Conservation (phyloP, 192 early-diverging fungal species). For the Thamnidium elegans region DNA sequence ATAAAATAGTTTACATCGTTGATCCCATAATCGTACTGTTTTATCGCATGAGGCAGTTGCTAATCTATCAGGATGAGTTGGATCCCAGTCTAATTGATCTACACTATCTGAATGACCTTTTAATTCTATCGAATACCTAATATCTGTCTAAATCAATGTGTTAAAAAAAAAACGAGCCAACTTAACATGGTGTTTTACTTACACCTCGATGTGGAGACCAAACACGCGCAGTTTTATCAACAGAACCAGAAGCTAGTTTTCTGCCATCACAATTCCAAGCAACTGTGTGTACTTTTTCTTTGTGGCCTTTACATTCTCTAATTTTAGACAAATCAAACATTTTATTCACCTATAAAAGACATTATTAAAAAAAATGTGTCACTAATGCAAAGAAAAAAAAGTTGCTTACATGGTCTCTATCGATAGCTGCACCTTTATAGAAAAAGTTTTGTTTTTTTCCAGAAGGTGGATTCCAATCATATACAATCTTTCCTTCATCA, state of each 20-base stretch:
- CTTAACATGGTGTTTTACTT: constrained; percentile 3
- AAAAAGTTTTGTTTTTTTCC: constrained; percentile 17
- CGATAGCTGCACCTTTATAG: constrained; percentile 17
- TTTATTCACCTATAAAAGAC: constrained; percentile 35
- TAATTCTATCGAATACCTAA: constrained; percentile 58
- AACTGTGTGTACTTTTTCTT: constrained; percentile 64
- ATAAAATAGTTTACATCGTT: constrained; percentile 47
- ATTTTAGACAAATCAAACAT: constrained; percentile 41
- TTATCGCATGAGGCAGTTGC: constrained; percentile 77
- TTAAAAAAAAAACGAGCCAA: neutral
- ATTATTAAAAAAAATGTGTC: neutral
- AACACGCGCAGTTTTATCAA: constrained; percentile 70
- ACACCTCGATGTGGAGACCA: constrained; percentile 63
- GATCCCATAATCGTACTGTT: constrained; percentile 80
- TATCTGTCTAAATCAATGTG: constrained; percentile 42
- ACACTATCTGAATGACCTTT: constrained; percentile 77
- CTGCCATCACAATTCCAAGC: constrained; percentile 73
- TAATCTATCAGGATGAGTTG: constrained; percentile 63
- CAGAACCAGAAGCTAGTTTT: constrained; percentile 68
- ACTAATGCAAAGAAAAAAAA: neutral
- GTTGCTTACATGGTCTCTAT: constrained; percentile 23
- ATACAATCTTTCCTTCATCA: constrained; percentile 12
- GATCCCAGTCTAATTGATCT: constrained; percentile 79
- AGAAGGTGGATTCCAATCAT: constrained; percentile 32
- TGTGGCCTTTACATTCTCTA: constrained; percentile 53